phyloP scores from a whole-genome alignment of 2,329 filamentous ascomycete species.

The Lomentospora prolificans region DNA sequence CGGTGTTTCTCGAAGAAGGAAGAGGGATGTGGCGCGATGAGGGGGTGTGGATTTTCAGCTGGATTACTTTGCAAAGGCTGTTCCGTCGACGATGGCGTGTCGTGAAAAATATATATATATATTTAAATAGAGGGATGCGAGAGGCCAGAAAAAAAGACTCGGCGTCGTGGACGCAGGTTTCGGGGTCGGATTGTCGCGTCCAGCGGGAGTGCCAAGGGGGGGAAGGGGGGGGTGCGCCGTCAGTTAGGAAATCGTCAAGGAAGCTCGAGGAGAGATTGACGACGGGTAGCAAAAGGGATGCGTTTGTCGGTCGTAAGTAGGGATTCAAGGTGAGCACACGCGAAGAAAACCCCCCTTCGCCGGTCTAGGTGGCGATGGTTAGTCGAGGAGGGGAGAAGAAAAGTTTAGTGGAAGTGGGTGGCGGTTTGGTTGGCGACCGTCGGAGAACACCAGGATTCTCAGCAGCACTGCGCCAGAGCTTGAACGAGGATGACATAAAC shows the following conservation, averaged over 20 bases:
- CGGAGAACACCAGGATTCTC: background rate
- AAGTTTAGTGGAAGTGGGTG: conserved; percentile 3
- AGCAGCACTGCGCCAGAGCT: background rate
- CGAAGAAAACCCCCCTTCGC: background rate
- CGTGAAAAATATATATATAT: background rate
- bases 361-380: background rate
- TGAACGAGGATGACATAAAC: conserved; percentile 3
- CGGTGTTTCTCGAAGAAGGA: background rate
- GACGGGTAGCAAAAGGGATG: background rate
- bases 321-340: background rate
- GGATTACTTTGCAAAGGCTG: too few species aligned
- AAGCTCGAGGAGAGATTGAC: background rate
- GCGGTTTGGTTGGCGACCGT: background rate
- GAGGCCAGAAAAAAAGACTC: background rate
- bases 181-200: conserved; percentile 4
- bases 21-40: conserved; percentile 1
- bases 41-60: too few species aligned
- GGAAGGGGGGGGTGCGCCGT: background rate
- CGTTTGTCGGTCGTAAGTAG: background rate
- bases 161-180: background rate
- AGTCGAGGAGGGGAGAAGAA: background rate
- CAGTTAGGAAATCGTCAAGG: background rate
- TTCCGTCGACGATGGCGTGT: background rate
- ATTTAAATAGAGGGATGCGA: background rate
- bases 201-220: background rate